These are phyloP conservation scores for Periconia macrospinosa DNA, from an alignment of 2,329 filamentous ascomycete species.

Conservation along the genomic window DNA sequence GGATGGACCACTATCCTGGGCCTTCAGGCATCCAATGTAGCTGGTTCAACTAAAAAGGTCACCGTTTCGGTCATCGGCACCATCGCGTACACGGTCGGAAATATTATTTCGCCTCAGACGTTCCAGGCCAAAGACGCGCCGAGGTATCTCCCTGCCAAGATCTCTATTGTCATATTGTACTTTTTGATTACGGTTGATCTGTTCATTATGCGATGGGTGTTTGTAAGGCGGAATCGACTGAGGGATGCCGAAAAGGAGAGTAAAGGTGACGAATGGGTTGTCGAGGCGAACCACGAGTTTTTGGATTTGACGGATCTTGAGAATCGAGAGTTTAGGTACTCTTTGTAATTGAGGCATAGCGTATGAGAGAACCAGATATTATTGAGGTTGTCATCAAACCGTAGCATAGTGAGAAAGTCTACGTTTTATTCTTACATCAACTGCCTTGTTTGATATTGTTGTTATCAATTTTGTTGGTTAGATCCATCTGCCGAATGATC, in stretches of 20 bases:
- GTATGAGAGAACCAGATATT: not conserved
- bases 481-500: too few species aligned
- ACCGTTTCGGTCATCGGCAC: slow-evolving; percentile 37
- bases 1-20: slow-evolving; percentile 45
- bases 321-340: slow-evolving; percentile 24
- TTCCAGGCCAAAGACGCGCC: slow-evolving; percentile 39
- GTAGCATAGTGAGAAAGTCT: too few species aligned
- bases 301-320: slow-evolving; percentile 20
- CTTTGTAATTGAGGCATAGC: slow-evolving; percentile 4
- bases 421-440: too few species aligned
- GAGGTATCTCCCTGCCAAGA: slow-evolving; percentile 46
- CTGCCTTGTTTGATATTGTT: too few species aligned
- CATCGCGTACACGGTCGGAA: slow-evolving; percentile 44
- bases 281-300: slow-evolving; percentile 21
- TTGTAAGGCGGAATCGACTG: slow-evolving; percentile 16
- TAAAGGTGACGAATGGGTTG: slow-evolving; percentile 11
- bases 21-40: slow-evolving; percentile 34
- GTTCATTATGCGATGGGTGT: slow-evolving; percentile 20
- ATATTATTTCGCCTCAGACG: slow-evolving; percentile 48
- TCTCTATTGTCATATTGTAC: slow-evolving; percentile 44
- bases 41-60: slow-evolving; percentile 43
- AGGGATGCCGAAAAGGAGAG: slow-evolving; percentile 13
- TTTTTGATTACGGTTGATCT: slow-evolving; percentile 35
- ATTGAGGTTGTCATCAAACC: too few species aligned
- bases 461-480: too few species aligned